A percentile compares a stretch with the other conserved stretches of the same genome.
Evolutionary conservation across 1,139 yeast genomes (phyloP).

Genomic region (Protomyces inundatus): DNA sequence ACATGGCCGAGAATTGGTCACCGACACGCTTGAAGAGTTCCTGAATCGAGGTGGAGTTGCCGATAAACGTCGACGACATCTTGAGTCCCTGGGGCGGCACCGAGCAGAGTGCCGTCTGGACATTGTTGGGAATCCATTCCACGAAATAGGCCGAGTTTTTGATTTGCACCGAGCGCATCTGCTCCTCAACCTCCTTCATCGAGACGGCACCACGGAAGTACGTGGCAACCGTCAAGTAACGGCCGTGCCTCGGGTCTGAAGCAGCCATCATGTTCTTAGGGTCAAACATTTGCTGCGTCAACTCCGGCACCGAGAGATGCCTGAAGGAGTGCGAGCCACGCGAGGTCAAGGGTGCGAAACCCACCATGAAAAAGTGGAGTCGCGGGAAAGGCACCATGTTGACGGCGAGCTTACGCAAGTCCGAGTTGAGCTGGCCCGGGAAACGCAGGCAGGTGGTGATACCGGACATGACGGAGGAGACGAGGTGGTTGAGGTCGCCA

Average conservation of each 20-base stretch:
- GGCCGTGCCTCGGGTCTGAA: slow-evolving; percentile 44
- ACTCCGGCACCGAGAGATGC: slow-evolving; percentile 44
- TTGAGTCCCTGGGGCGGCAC: slow-evolving; percentile 43
- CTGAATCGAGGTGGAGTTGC: slow-evolving; percentile 46
- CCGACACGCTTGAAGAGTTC: slow-evolving; percentile 44
- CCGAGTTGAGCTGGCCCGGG: slow-evolving; percentile 48
- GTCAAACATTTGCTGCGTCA: slow-evolving; percentile 46
- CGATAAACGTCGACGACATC: slow-evolving; percentile 46
- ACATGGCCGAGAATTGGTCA: slow-evolving; percentile 45
- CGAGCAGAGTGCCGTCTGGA: slow-evolving; percentile 55
- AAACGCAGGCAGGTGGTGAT: slow-evolving; percentile 46
- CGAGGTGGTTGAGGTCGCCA: slow-evolving; percentile 43
- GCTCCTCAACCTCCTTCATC: slow-evolving; percentile 46
- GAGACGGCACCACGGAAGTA: slow-evolving; percentile 47
- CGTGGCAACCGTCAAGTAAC: slow-evolving; percentile 45
- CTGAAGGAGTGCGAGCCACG: slow-evolving; percentile 45
- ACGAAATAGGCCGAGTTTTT: slow-evolving; percentile 49
- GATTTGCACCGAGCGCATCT: slow-evolving; percentile 39
- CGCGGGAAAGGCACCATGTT: slow-evolving; percentile 48
- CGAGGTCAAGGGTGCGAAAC: slow-evolving; percentile 45
- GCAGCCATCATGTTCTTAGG: slow-evolving; percentile 47
- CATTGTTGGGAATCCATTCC: slow-evolving; percentile 96
- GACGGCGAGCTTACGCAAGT: slow-evolving; percentile 46
- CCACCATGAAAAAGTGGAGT: slow-evolving; percentile 46
- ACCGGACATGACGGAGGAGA: slow-evolving; percentile 47